Evolutionary conservation across 352 stramenopile genomes (phyloP).

Genomic region (Blastocystis hominis): DNA sequence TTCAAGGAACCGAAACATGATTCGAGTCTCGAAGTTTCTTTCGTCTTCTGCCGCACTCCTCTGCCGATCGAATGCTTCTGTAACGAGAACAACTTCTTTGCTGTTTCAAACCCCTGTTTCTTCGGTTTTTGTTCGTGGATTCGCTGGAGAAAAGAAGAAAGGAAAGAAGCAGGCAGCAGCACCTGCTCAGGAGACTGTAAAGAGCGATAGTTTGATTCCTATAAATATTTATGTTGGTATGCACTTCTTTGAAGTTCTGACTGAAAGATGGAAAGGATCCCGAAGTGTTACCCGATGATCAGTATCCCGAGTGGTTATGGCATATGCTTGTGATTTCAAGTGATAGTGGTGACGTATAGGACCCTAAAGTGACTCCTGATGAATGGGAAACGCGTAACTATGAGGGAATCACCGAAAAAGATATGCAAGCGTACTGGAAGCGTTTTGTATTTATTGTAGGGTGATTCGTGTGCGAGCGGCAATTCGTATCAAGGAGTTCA

Average conservation of each 20-base stretch:
- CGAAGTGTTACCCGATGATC: slow-evolving; percentile 46
- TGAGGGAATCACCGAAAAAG: slow-evolving; percentile 45
- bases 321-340: slow-evolving; percentile 5
- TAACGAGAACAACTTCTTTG: not conserved
- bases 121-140: not conserved
- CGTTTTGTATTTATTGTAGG: not conserved
- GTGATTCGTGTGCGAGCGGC: slow-evolving; percentile 34
- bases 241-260: not conserved
- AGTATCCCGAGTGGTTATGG: slow-evolving; percentile 54
- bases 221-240: slow-evolving; percentile 50
- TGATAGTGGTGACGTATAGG: not conserved
- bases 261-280: slow-evolving; percentile 38
- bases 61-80: not conserved
- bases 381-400: slow-evolving; percentile 41
- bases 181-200: slow-evolving; percentile 1
- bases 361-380: slow-evolving; percentile 26
- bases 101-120: not conserved
- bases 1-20: not conserved
- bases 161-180: slow-evolving; percentile 40
- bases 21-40: not conserved
- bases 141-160: slow-evolving; percentile 54
- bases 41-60: not conserved
- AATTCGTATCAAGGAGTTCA: slow-evolving; percentile 26
- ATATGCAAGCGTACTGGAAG: not conserved
- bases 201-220: slow-evolving; percentile 47